phyloP scores from a whole-genome alignment of 2,329 filamentous ascomycete genomes.

The Botrytis squamosa region DNA sequence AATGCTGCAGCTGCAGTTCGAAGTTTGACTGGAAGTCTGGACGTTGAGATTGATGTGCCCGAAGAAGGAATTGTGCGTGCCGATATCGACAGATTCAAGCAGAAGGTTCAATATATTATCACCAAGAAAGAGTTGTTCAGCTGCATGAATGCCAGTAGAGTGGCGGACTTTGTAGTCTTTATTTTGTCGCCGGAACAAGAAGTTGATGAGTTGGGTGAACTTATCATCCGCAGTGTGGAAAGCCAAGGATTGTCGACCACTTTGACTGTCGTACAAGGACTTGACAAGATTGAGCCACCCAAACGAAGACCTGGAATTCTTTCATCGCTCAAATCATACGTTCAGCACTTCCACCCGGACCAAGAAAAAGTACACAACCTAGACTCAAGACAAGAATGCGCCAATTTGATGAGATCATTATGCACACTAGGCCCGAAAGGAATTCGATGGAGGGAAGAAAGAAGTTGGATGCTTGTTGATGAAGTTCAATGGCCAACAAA shows the following conservation, averaged over 20 bases:
- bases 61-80: constrained; percentile 61
- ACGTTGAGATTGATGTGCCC: constrained; percentile 66
- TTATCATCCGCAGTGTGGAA: constrained; percentile 82
- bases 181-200: constrained; percentile 79
- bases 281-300: constrained; percentile 74
- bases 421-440: constrained; percentile 93
- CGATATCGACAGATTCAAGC: constrained; percentile 86
- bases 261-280: constrained; percentile 77
- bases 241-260: constrained; percentile 92
- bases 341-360: constrained; percentile 90
- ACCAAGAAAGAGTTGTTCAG: constrained; percentile 70
- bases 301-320: constrained; percentile 77
- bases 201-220: constrained; percentile 80
- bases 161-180: constrained; percentile 89
- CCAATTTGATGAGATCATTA: constrained; percentile 84
- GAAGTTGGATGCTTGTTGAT: constrained; percentile 93
- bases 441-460: constrained; percentile 90
- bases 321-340: constrained; percentile 84
- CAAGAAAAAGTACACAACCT: constrained; percentile 89
- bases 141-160: constrained; percentile 79
- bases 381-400: constrained; percentile 84
- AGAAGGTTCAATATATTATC: constrained; percentile 84
- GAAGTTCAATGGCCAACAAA: constrained; percentile 69
- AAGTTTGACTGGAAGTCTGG: constrained; percentile 74
- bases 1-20: constrained; percentile 66